Conservation (phyloP, 2,329 filamentous ascomycete species). For the Dactylonectria macrodidyma region DNA sequence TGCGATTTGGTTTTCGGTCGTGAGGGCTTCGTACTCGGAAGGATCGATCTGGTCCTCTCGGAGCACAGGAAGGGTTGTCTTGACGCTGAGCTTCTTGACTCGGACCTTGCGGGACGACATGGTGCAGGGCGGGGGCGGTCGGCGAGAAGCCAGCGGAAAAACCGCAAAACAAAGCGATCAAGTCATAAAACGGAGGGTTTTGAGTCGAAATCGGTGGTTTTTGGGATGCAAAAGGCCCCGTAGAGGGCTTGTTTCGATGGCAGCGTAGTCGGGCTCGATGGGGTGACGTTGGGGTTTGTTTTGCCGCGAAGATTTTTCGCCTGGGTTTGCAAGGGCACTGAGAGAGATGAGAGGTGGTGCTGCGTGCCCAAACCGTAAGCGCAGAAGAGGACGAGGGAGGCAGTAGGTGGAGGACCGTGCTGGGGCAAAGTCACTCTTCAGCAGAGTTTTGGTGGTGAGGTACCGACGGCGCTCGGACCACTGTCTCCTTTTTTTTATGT, state of each 20-base stretch:
- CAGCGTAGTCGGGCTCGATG: slow-evolving; percentile 63
- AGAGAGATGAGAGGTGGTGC: slow-evolving; percentile 32
- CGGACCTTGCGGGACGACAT: slow-evolving; percentile 80
- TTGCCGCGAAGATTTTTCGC: slow-evolving; percentile 70
- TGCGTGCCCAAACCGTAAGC: slow-evolving; percentile 31
- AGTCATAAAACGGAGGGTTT: slow-evolving; percentile 72
- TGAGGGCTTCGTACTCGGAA: slow-evolving; percentile 87
- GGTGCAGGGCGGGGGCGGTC: slow-evolving; percentile 58
- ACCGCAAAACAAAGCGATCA: slow-evolving; percentile 75
- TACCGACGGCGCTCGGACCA: slow-evolving; percentile 52
- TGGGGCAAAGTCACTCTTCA: slow-evolving; percentile 47
- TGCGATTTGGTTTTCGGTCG: slow-evolving; percentile 87
- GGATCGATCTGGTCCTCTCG: slow-evolving; percentile 92
- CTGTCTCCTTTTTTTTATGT: slow-evolving; percentile 51
- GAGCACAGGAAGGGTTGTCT: slow-evolving; percentile 89
- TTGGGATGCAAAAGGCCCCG: slow-evolving; percentile 67
- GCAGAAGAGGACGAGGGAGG: slow-evolving; percentile 31
- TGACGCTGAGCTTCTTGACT: slow-evolving; percentile 93
- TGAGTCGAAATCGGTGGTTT: slow-evolving; percentile 64
- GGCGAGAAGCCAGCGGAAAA: slow-evolving; percentile 67
- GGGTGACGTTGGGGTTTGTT: slow-evolving; percentile 71
- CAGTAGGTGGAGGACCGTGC: slow-evolving; percentile 44
- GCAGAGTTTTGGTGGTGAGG: slow-evolving; percentile 34
- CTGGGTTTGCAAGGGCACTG: slow-evolving; percentile 52
- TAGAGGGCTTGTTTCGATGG: slow-evolving; percentile 70